phyloP scores from a whole-genome alignment of 306 rosid genomes.

The Cicer pinnatifidum region DNA sequence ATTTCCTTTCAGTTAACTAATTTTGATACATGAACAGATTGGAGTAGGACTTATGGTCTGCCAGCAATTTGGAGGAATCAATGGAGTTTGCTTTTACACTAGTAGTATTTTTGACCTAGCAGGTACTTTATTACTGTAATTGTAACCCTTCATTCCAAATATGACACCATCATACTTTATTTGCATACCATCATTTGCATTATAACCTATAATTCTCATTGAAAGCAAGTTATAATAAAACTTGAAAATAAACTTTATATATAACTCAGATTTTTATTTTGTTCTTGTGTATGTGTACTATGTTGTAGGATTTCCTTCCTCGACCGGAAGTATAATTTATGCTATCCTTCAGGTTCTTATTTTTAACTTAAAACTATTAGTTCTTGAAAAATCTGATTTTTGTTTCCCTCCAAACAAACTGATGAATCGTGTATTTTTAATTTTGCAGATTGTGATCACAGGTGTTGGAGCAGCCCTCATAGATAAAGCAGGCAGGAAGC shows the following conservation, averaged over 20 bases:
- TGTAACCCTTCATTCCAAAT: conserved; percentile 8
- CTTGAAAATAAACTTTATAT: conserved; percentile 28
- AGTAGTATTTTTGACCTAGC: conserved; percentile 83
- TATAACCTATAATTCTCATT: neutral
- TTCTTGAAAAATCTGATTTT: conserved; percentile 3
- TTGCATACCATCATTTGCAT: neutral
- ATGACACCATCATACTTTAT: conserved; percentile 6
- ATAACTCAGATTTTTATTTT: conserved; percentile 26
- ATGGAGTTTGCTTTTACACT: conserved; percentile 73
- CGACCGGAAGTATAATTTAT: conserved; percentile 61
- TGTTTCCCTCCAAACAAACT: conserved; percentile 9
- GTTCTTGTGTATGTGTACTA: conserved; percentile 14
- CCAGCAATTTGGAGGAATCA: conserved; percentile 96
- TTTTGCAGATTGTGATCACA: conserved; percentile 66
- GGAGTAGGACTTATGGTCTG: conserved; percentile 87
- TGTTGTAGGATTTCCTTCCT: conserved; percentile 69
- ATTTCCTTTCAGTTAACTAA: neutral
- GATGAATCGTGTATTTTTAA: conserved; percentile 16
- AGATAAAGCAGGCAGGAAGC: conserved; percentile 86
- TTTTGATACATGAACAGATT: conserved; percentile 56
- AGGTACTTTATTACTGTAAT: conserved; percentile 52
- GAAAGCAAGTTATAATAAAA: neutral
- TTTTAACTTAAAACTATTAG: conserved; percentile 9
- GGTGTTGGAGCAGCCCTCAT: conserved; percentile 64
- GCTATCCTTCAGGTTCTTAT: conserved; percentile 75